Evolutionary conservation across 2,329 filamentous ascomycete species (phyloP), one percentile per base, ranked within the genome.

Genomic region (Parascedosporium putredinis): DNA sequence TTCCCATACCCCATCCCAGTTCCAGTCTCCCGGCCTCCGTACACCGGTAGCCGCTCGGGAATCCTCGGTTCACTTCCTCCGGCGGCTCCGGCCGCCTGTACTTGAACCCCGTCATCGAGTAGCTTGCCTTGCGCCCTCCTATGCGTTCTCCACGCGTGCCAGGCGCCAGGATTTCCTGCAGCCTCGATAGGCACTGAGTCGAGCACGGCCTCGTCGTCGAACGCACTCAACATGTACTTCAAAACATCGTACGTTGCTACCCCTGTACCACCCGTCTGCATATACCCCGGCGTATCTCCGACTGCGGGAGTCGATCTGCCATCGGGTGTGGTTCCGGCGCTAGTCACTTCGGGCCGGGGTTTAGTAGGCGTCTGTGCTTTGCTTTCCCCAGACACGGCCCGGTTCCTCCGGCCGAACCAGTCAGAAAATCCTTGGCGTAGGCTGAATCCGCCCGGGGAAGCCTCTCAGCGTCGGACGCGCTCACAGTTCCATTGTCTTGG

Each of bases 1-100:
- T 62, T 94, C 87, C 91, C 91, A 98, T 0, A 97, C 91, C 0
- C 91, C 90, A 59, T 95, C 88, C 91, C 91, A 97, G 61, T 95
- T 95, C 91, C 91, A 97, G 58, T 95, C 85, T 5, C 85, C 86
- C 0, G 88, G 88, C 46, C 76, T 73, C 53, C 82, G 68, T 31
- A 66, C 31, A 4, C 27, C 45, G 10, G 46, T 36, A 3, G 51
- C 36, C 47, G 36, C 23, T 49, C n/a, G 48, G 51, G 44, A 49
- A 49, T n/a, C 45, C 45, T 12, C 14, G 31, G 10, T 53, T 52
- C 8, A 50, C 53, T 49, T 36, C 16, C 25, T 12, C 48, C 48
- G 6, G 16, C 40, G 53, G 51, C 38, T 45, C 27, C 47, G 12
- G 42, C 18, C 43, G 34, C 29, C 50, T 12, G n/a, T n/a, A n/a